Conservation (phyloP, 2,329 filamentous ascomycete genomes). For the Aspergillus quadricinctus region DNA sequence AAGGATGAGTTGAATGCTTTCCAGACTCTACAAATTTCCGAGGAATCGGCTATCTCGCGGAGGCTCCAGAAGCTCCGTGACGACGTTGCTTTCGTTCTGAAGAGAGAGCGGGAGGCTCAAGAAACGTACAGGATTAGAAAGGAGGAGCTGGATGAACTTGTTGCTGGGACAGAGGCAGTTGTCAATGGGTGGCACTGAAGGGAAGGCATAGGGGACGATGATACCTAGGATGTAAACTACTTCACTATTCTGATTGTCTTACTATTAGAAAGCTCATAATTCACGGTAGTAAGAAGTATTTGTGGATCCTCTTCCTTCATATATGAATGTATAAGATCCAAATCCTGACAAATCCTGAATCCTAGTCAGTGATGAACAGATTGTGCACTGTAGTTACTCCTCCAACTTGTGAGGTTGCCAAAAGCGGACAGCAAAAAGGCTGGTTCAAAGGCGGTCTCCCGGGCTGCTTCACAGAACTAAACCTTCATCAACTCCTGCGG, state of each 20-base stretch:
- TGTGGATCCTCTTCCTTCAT: background rate
- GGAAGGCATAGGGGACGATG: conserved; percentile 2
- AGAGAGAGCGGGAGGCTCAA: conserved; percentile 84
- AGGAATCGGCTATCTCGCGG: conserved; percentile 69
- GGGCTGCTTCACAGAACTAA: conserved; percentile 6
- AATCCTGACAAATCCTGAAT: background rate
- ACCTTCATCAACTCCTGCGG: conserved; percentile 12
- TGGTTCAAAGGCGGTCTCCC: conserved; percentile 17
- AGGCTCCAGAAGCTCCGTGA: conserved; percentile 71
- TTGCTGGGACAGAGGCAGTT: conserved; percentile 25
- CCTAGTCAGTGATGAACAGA: background rate
- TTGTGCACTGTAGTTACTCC: background rate
- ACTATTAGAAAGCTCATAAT: background rate
- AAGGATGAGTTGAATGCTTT: conserved; percentile 68
- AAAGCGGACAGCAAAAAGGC: conserved; percentile 13
- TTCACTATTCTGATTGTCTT: background rate
- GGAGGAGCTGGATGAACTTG: conserved; percentile 69
- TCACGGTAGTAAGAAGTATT: background rate
- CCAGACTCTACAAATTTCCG: conserved; percentile 69
- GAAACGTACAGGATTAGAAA: conserved; percentile 72
- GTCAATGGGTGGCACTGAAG: conserved; percentile 39
- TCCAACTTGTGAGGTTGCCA: conserved; percentile 1
- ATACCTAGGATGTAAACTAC: conserved; percentile 1
- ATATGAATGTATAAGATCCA: background rate
- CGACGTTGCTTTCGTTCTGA: conserved; percentile 77